These are phyloP conservation scores for Polytrichum formosum DNA, from an alignment of 225 moss, liverwort and hornwort species.

Conservation along the genomic window DNA sequence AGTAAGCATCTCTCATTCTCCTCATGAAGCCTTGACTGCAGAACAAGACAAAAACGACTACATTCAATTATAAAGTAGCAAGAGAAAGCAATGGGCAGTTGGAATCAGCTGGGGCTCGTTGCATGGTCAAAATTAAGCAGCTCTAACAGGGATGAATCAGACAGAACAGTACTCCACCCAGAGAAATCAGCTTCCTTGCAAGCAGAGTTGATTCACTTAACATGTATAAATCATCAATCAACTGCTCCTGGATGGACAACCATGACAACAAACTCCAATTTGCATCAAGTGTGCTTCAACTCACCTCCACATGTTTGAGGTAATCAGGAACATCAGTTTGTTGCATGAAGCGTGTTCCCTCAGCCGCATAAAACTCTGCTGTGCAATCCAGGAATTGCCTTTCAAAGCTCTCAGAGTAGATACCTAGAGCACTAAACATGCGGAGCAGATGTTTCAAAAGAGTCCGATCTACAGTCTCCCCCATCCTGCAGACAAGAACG, in stretches of 20 bases:
- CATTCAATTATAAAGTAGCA: too few species aligned
- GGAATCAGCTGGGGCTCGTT: too few species aligned
- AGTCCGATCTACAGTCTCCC: constrained; percentile 97
- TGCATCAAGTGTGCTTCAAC: background rate
- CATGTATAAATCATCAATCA: too few species aligned
- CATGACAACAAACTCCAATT: too few species aligned
- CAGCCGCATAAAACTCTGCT: constrained; percentile 91
- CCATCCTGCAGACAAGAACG: constrained; percentile 64
- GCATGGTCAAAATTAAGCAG: too few species aligned
- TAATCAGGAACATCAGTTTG: constrained; percentile 99
- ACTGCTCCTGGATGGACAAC: too few species aligned
- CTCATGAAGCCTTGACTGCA: constrained; percentile 77
- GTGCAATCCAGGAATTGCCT: constrained; percentile 95
- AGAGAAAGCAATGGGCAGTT: too few species aligned
- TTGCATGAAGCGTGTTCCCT: constrained; percentile 96
- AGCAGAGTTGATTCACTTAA: too few species aligned
- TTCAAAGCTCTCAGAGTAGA: constrained; percentile 97
- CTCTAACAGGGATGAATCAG: too few species aligned
- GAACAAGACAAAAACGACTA: background rate
- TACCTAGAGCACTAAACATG: constrained; percentile 94
- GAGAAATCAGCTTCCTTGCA: too few species aligned
- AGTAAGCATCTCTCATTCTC: constrained; percentile 96
- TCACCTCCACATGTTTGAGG: constrained; percentile 95
- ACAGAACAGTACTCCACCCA: too few species aligned
- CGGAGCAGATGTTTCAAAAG: constrained; percentile 93